A percentile compares a stretch with the other conserved stretches of the same genome.
These are phyloP conservation scores for Lichtheimia hyalospora DNA, from an alignment of 371 early-diverging fungal genomes.

Conservation along the genomic window DNA sequence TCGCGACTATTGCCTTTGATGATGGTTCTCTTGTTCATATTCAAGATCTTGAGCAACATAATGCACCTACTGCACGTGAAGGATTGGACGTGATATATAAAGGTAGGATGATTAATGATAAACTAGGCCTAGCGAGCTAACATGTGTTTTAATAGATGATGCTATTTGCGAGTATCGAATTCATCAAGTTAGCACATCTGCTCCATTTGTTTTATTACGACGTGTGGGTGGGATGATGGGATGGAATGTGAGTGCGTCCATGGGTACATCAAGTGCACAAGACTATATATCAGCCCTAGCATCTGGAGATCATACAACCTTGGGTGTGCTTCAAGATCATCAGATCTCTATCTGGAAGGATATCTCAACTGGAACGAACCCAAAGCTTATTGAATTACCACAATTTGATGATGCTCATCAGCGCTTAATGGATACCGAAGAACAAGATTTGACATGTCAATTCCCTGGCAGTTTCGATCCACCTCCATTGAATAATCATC, in stretches of 20 bases:
- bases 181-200: background rate
- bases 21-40: constrained; percentile 9
- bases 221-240: background rate
- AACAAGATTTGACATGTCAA: constrained; percentile 8
- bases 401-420: constrained; percentile 5
- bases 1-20: constrained; percentile 5
- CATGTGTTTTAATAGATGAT: background rate
- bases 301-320: background rate
- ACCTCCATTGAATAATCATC: background rate
- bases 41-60: constrained; percentile 9
- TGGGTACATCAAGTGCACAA: background rate
- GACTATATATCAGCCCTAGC: background rate
- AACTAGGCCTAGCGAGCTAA: background rate
- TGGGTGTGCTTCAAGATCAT: constrained; percentile 3
- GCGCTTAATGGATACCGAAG: constrained; percentile 4
- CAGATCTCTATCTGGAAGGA: background rate
- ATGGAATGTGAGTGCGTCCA: background rate
- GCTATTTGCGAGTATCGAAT: constrained; percentile 5
- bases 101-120: background rate
- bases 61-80: background rate
- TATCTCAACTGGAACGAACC: background rate
- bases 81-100: background rate
- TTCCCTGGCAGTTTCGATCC: constrained; percentile 12
- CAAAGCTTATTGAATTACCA: constrained; percentile 8
- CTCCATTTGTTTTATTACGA: constrained; percentile 1